Base-by-base conservation (phyloP, 1,284 basidiomycete genomes). In the Volvariella volvacea region DNA sequence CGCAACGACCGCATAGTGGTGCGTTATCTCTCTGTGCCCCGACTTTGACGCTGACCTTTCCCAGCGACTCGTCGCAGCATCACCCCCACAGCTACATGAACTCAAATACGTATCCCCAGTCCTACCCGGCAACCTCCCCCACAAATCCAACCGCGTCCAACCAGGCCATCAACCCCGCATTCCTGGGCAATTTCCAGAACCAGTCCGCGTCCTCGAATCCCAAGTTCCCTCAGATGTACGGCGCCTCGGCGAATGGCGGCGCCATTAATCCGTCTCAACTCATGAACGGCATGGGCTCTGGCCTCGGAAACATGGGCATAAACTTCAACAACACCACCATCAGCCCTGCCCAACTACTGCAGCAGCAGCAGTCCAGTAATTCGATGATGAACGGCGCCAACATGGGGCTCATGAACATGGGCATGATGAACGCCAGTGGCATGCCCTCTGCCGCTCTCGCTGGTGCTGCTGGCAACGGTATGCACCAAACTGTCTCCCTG, bases 131-230 rank as follows among this genome's bases (percentile, higher is more conserved):
- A 19, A 20, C 32, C 8, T 42, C 42, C 40, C 41, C 49, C 33
- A 45, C 41, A 19, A 44, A 39, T 45, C 47, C 25, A 15, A 25
- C 32, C 40, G 37, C 39, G 16, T 31, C 38, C 39, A 45, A 46
- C 45, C 51, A 38, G 42, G 49, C 48, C 39, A 59, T 62, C 45
- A 64, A 60, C 41, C 59, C 61, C 16, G 60, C 63, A 37, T 66
- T 66, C 57, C 60, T 65, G 46, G 61, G 62, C 33, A 55, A 60
- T 32, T 61, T 59, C 30, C 55, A 55, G 51, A 51, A 51, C 37
- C 52, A 51, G 43, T 47, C 44, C 20, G 36, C 44, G 34, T 6
- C 34, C 48, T 39, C 41, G 54, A 54, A 48, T 44, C 42, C 41
- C 37, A 46, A 47, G 41, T 45, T 51, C 44, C 49, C 45, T 39